These are phyloP conservation scores for Rubia peregrina DNA, from an alignment of 305 asterid genomes.

Conservation along the genomic window DNA sequence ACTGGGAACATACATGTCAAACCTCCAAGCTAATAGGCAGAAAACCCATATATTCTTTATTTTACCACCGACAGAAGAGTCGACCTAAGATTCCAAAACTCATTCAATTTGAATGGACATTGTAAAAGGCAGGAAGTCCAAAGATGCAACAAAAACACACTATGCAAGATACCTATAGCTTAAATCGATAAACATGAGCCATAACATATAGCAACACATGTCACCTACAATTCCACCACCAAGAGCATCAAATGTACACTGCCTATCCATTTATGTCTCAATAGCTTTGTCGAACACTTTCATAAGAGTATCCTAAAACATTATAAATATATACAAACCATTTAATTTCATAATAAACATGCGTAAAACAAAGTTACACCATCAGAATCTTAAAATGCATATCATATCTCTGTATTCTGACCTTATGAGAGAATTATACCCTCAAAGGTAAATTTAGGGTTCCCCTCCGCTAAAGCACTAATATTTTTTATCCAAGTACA, in stretches of 20 bases:
- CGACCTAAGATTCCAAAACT: slow-evolving; percentile 46
- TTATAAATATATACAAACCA: slow-evolving; percentile 4
- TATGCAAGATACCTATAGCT: slow-evolving; percentile 12
- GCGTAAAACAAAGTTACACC: slow-evolving; percentile 12
- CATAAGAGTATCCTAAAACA: slow-evolving; percentile 73
- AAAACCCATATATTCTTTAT: slow-evolving; percentile 4
- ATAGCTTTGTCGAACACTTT: slow-evolving; percentile 93
- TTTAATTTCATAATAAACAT: slow-evolving; percentile 14
- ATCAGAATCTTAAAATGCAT: slow-evolving; percentile 21
- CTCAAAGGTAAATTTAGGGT: slow-evolving; percentile 66
- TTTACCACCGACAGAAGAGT: slow-evolving; percentile 97
- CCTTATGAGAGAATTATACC: slow-evolving; percentile 91
- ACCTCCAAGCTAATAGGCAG: too few relatives aligned
- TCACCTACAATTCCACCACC: slow-evolving; percentile 99
- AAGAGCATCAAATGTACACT: slow-evolving; percentile 89
- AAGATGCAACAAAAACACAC: neutral
- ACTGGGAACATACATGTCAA: too few relatives aligned
- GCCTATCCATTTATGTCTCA: slow-evolving; percentile 76
- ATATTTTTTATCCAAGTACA: slow-evolving; percentile 79
- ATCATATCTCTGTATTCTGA: slow-evolving; percentile 86
- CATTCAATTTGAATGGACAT: neutral
- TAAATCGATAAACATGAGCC: slow-evolving; percentile 67
- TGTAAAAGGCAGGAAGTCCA: too few relatives aligned
- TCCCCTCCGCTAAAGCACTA: slow-evolving; percentile 64
- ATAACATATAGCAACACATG: slow-evolving; percentile 98